Evolutionary conservation across 2,329 filamentous ascomycete genomes (phyloP).

Genomic region (Diaporthe australafricana): DNA sequence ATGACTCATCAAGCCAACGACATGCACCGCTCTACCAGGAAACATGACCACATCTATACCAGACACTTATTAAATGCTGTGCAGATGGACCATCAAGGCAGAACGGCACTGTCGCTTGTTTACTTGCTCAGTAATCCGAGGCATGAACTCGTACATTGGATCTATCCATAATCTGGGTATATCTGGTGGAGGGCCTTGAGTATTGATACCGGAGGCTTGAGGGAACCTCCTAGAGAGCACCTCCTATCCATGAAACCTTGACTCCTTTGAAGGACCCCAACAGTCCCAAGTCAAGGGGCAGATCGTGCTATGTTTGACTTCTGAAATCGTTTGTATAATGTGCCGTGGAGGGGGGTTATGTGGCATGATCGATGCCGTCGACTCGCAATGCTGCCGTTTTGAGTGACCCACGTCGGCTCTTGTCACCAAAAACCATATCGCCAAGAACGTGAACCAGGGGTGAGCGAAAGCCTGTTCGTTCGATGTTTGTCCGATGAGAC

Average conservation of each 20-base stretch:
- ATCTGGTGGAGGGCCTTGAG: neutral
- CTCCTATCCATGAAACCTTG: neutral
- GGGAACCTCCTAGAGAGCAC: too few relatives aligned
- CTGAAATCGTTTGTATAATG: neutral
- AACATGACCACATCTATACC: neutral
- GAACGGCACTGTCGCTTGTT: too few relatives aligned
- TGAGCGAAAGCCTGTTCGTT: neutral
- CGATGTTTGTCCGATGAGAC: neutral
- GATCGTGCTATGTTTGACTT: neutral
- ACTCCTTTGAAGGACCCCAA: neutral
- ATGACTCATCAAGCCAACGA: conserved; percentile 21
- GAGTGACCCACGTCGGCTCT: neutral
- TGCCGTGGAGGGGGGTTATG: conserved; percentile 1
- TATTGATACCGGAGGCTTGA: neutral
- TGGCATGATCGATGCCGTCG: neutral
- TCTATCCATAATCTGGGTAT: conserved; percentile 1
- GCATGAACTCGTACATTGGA: conserved; percentile 5
- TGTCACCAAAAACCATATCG: neutral
- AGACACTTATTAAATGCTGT: neutral
- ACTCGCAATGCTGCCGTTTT: neutral
- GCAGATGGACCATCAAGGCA: neutral
- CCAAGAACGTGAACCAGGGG: neutral
- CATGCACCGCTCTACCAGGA: neutral
- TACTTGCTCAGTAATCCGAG: neutral
- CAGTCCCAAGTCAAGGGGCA: neutral